Percentiles rank a stretch among this genome's conserved stretches.
These are phyloP conservation scores for Boletales sp. DNA, from an alignment of 768 basidiomycete species.

Conservation along the genomic window DNA sequence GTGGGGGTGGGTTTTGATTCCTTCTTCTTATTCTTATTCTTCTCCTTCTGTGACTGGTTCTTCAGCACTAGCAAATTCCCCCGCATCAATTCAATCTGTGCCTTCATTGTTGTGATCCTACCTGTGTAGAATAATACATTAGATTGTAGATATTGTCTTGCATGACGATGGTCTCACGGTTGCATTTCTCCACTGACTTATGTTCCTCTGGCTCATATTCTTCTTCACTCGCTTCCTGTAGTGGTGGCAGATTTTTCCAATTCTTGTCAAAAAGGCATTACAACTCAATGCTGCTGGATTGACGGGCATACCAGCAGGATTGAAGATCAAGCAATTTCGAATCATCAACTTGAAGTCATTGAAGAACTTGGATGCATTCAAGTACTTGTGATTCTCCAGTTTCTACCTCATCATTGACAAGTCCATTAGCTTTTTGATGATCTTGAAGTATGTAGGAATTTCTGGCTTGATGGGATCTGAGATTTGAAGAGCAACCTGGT, in stretches of 20 bases:
- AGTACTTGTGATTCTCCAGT: conserved; percentile 74
- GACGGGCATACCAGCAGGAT: conserved; percentile 83
- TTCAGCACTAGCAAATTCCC: conserved; percentile 65
- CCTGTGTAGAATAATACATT: conserved; percentile 38
- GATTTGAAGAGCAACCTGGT: not conserved
- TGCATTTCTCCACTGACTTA: conserved; percentile 63
- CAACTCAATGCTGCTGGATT: conserved; percentile 79
- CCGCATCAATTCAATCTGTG: conserved; percentile 75
- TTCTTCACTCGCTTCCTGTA: conserved; percentile 51
- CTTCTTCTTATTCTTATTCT: conserved; percentile 73
- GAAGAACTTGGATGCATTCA: conserved; percentile 75
- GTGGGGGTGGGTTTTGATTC: conserved; percentile 54
- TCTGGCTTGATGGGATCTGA: conserved; percentile 77
- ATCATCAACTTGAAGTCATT: conserved; percentile 95
- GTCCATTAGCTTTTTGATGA: conserved; percentile 97
- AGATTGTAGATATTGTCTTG: conserved; percentile 4
- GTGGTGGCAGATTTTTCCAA: conserved; percentile 74
- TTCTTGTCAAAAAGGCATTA: conserved; percentile 89
- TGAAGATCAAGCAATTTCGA: conserved; percentile 89
- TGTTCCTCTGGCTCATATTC: conserved; percentile 65
- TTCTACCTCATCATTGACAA: conserved; percentile 84
- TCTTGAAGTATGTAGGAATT: conserved; percentile 79
- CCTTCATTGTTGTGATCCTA: conserved; percentile 73
- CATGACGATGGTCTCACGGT: conserved; percentile 44
- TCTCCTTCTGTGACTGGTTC: conserved; percentile 52